Evolutionary conservation across 2,329 filamentous ascomycete species (phyloP).

Genomic region (Verticillium isaacii): DNA sequence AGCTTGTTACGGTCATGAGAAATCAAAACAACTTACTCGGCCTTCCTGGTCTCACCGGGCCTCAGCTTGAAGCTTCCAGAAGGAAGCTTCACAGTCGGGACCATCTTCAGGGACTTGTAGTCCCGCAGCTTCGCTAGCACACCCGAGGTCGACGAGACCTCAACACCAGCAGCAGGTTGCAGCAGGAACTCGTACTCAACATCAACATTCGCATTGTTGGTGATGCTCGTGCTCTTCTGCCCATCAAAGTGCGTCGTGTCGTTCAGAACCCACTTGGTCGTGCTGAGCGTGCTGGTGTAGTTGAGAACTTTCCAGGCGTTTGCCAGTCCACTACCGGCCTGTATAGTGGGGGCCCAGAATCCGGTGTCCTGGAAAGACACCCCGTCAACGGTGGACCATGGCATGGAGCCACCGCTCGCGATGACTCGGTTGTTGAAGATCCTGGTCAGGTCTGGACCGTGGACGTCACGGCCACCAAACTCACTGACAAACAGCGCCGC

Average conservation of each 20-base stretch:
- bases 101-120: conserved; percentile 3
- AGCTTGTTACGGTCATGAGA: too few species aligned
- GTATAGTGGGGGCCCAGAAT: conserved; percentile 27
- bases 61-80: neutral
- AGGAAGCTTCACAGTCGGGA: conserved; percentile 2
- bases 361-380: conserved; percentile 12
- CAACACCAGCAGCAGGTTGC: conserved; percentile 9
- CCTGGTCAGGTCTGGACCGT: neutral
- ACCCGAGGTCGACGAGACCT: neutral
- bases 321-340: conserved; percentile 40
- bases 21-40: conserved; percentile 1
- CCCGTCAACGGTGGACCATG: conserved; percentile 15
- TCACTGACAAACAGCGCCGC: neutral
- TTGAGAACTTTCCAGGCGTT: conserved; percentile 38
- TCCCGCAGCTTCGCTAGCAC: neutral
- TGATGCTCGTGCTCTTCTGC: conserved; percentile 24
- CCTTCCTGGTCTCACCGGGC: conserved; percentile 3
- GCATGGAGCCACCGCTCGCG: conserved; percentile 19
- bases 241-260: conserved; percentile 38
- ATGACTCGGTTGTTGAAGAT: neutral
- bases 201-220: conserved; percentile 26
- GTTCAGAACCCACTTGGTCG: conserved; percentile 38
- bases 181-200: conserved; percentile 25
- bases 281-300: conserved; percentile 30
- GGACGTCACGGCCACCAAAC: neutral